A percentile compares a stretch with the other conserved stretches of the same genome.
Evolutionary conservation across 192 early-diverging fungal species (phyloP).

Genomic region (Rhizophagus clarus): DNA sequence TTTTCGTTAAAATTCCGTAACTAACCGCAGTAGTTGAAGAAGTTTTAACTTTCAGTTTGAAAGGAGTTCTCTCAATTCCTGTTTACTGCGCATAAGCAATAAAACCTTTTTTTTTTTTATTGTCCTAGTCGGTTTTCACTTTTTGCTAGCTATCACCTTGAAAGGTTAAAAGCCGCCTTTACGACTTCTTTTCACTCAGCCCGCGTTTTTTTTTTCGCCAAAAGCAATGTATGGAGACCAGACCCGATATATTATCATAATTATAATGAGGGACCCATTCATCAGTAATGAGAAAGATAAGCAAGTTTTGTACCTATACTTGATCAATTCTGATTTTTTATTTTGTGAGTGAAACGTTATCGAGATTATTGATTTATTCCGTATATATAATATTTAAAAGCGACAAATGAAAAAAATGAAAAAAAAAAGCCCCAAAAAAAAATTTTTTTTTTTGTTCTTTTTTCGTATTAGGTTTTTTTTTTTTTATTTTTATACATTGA

Average conservation of each 20-base stretch:
- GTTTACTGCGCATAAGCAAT: no score
- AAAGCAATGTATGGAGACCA: background rate
- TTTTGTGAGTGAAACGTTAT: background rate
- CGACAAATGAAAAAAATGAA: slow-evolving; percentile 5
- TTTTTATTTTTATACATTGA: background rate
- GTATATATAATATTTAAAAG: background rate
- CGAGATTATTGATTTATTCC: background rate
- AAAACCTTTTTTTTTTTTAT: background rate
- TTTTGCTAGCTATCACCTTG: background rate
- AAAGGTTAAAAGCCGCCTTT: background rate
- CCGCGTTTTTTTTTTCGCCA: background rate
- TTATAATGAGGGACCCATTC: background rate
- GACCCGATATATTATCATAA: background rate
- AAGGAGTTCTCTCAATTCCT: background rate
- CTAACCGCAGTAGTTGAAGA: background rate
- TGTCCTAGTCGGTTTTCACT: background rate
- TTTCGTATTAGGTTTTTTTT: slow-evolving; percentile 6
- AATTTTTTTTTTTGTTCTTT: background rate
- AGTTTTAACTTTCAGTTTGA: background rate
- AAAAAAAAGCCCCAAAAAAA: background rate
- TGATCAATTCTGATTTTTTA: background rate
- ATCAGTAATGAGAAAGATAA: background rate
- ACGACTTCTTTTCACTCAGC: background rate
- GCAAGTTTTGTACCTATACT: background rate
- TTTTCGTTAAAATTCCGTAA: background rate